Base-by-base conservation (phyloP, 139 green algal genomes). In the Tetraselmis chui region DNA sequence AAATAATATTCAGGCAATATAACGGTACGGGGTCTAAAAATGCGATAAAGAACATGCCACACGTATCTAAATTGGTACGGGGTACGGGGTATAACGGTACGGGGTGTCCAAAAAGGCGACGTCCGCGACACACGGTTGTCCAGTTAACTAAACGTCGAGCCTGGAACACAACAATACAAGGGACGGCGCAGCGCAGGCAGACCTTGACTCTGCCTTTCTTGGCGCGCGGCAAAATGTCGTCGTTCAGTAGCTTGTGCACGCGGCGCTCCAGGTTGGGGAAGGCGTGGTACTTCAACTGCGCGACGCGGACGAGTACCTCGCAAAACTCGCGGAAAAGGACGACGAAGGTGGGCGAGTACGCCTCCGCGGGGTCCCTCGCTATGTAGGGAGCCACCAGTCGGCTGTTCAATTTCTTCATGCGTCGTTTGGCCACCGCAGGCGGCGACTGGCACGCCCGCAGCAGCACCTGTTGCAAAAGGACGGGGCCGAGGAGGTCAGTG, bases 281-380 rank as follows among this genome's bases (percentile, higher is more conserved):
- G 30, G 86, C 81, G 23, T 77, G 81, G 81, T 87, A 90, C 29
- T 88, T 85, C 29, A 82, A 24, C 1, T 88, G 79, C 22, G 88
- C 85, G 23, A 90, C n/a, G 1, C 90, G 85, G 76, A 92, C 89
- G 23, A 92, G 59, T 0, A 83, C 45, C 84, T 93, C 89, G 59
- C 84, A 89, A n/a, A 93, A 91, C 29, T 88, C 75, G 22, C 31
- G 83, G 85, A 90, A 92, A 31, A 89, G 84, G 29, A 93, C 79
- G 45, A 91, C 87, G n/a, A 30, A 28, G 76, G 31, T 27, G 1
- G 84, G 77, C 79, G 75, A 28, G 80, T 87, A 84, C 22, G 82
- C 26, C 31, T 76, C 58, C 5, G 58, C 27, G 30, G 31, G 59
- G 29, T 32, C 80, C 22, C n/a, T 83, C 79, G 80, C 80, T 78